A percentile compares a stretch with the other conserved stretches of the same genome.
Evolutionary conservation across 2,329 filamentous ascomycete species (phyloP).

Genomic region (Penicillium sp.): DNA sequence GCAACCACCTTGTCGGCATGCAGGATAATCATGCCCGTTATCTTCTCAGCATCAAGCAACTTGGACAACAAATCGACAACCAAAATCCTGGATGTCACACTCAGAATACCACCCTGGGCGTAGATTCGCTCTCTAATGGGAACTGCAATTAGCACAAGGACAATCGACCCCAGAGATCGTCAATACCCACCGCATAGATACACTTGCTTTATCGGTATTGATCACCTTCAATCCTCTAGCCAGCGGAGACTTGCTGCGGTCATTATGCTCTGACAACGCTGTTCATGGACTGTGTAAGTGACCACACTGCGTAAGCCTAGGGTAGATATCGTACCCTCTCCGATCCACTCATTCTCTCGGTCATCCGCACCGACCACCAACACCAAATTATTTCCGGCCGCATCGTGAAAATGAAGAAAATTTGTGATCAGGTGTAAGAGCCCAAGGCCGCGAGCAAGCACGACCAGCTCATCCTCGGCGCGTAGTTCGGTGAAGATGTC

Average conservation of each 20-base stretch:
- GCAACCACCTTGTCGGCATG: constrained; percentile 83
- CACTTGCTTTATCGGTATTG: constrained; percentile 91
- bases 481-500: constrained; percentile 89
- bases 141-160: constrained; percentile 20
- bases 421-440: constrained; percentile 93
- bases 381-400: constrained; percentile 88
- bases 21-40: constrained; percentile 83
- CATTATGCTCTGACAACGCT: constrained; percentile 90
- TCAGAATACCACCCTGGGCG: constrained; percentile 83
- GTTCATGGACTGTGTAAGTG: constrained; percentile 1
- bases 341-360: constrained; percentile 94
- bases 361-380: constrained; percentile 87
- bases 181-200: constrained; percentile 59
- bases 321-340: constrained; percentile 59
- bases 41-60: constrained; percentile 75
- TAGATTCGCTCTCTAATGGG: constrained; percentile 80
- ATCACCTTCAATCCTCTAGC: constrained; percentile 86
- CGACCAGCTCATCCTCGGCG: constrained; percentile 86
- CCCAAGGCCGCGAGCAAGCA: constrained; percentile 88
- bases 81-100: constrained; percentile 91
- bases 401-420: constrained; percentile 93
- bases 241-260: constrained; percentile 77
- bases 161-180: background rate
- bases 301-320: background rate
- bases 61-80: constrained; percentile 88